A percentile compares a stretch with the other conserved stretches of the same genome.
Evolutionary conservation across 2,329 filamentous ascomycete species (phyloP).

Genomic region (Hypoxylon sp.): DNA sequence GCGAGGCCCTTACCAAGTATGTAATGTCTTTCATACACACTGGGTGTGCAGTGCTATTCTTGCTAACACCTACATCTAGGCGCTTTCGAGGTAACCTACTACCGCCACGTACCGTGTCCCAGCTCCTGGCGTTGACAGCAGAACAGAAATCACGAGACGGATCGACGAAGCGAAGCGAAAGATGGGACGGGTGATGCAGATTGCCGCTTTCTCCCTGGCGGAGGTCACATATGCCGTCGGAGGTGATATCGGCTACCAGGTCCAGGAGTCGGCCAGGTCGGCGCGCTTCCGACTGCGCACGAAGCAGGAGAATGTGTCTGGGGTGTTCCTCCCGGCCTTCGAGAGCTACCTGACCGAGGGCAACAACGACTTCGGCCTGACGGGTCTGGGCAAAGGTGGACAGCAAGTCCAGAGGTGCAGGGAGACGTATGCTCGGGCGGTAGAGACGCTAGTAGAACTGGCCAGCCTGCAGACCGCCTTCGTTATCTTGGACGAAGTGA

Average conservation of each 20-base stretch:
- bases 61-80: conserved; percentile 54
- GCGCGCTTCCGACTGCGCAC: conserved; percentile 92
- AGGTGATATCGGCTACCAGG: conserved; percentile 94
- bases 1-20: conserved; percentile 96
- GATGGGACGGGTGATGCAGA: conserved; percentile 99
- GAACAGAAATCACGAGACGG: conserved; percentile 86
- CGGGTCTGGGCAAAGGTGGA: conserved; percentile 93
- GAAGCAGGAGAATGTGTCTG: conserved; percentile 98
- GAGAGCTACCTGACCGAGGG: conserved; percentile 90
- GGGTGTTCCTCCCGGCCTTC: conserved; percentile 91
- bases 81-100: conserved; percentile 79
- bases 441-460: conserved; percentile 94
- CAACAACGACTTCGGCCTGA: conserved; percentile 95
- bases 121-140: conserved; percentile 4
- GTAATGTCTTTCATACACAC: conserved; percentile 39
- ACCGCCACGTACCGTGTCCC: neutral
- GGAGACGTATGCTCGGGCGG: conserved; percentile 94
- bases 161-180: conserved; percentile 99
- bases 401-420: conserved; percentile 95
- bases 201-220: conserved; percentile 95
- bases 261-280: conserved; percentile 93
- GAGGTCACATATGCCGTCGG: conserved; percentile 98
- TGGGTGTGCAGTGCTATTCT: neutral
- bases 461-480: conserved; percentile 97
- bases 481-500: conserved; percentile 97